phyloP scores from a whole-genome alignment of 2,329 filamentous ascomycete species.

The Xylariaceae sp. region DNA sequence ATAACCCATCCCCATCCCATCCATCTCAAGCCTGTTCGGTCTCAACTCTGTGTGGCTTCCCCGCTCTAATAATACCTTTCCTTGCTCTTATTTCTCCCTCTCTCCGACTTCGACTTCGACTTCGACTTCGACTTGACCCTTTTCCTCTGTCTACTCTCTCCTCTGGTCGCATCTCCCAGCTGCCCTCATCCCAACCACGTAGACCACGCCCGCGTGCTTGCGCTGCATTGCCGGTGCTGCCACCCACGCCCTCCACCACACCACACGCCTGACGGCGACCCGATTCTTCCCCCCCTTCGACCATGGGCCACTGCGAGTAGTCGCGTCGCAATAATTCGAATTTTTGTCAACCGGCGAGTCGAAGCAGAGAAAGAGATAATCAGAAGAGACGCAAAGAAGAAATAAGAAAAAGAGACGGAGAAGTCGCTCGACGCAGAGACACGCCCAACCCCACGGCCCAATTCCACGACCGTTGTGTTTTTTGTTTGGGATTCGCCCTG shows the following conservation, averaged over 20 bases:
- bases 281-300: slow-evolving; percentile 17
- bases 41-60: slow-evolving; percentile 3
- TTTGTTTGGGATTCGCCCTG: slow-evolving; percentile 6
- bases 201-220: not conserved
- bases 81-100: slow-evolving; percentile 15
- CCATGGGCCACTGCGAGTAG: slow-evolving; percentile 30
- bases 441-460: slow-evolving; percentile 1
- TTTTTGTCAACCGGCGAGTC: slow-evolving; percentile 7
- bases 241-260: slow-evolving; percentile 10
- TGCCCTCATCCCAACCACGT: not conserved
- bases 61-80: slow-evolving; percentile 16
- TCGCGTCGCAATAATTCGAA: slow-evolving; percentile 28
- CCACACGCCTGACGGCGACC: slow-evolving; percentile 20
- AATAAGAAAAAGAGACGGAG: slow-evolving; percentile 8
- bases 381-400: slow-evolving; percentile 11
- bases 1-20: too few species aligned
- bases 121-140: slow-evolving; percentile 1
- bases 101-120: not conserved
- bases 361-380: not conserved
- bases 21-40: slow-evolving; percentile 1
- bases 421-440: slow-evolving; percentile 4
- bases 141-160: slow-evolving; percentile 15
- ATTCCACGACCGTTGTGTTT: slow-evolving; percentile 8
- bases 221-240: slow-evolving; percentile 5
- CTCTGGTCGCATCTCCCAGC: slow-evolving; percentile 10